phyloP scores from a whole-genome alignment of 129 eudicot species.

The Flaveria brownii region DNA sequence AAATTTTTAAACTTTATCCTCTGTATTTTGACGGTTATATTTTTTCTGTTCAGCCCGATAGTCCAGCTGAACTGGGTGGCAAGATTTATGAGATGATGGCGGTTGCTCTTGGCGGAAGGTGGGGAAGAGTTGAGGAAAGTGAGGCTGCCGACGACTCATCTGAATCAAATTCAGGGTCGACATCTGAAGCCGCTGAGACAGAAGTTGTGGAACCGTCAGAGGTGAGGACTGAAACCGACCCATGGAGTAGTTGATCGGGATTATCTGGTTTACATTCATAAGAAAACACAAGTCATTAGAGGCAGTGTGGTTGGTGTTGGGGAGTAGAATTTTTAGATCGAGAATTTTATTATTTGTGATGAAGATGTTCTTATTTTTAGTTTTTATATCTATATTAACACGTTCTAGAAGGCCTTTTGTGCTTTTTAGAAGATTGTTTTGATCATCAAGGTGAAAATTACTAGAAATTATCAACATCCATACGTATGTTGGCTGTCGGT shows the following conservation, averaged over 20 bases:
- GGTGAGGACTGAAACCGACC: slow-evolving; percentile 83
- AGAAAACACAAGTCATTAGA: not conserved
- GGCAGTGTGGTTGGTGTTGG: not conserved
- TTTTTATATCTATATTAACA: not conserved
- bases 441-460: too few species aligned
- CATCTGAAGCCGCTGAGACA: slow-evolving; percentile 40
- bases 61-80: slow-evolving; percentile 93
- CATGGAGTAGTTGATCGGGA: slow-evolving; percentile 71
- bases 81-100: slow-evolving; percentile 99
- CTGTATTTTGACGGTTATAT: not conserved
- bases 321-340: slow-evolving; percentile 19
- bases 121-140: slow-evolving; percentile 80
- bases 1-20: not conserved
- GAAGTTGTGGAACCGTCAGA: slow-evolving; percentile 92
- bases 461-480: too few species aligned
- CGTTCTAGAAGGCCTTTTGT: not conserved
- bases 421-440: not conserved
- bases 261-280: not conserved
- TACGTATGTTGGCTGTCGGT: too few species aligned
- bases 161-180: slow-evolving; percentile 29
- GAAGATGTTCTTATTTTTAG: not conserved
- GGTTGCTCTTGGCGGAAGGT: slow-evolving; percentile 91
- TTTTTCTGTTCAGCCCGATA: slow-evolving; percentile 66
- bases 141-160: slow-evolving; percentile 7
- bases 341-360: not conserved